Percentiles rank a stretch among this genome's conserved stretches.
Conservation (phyloP, 768 basidiomycete species). For the Lentinula sp. region DNA sequence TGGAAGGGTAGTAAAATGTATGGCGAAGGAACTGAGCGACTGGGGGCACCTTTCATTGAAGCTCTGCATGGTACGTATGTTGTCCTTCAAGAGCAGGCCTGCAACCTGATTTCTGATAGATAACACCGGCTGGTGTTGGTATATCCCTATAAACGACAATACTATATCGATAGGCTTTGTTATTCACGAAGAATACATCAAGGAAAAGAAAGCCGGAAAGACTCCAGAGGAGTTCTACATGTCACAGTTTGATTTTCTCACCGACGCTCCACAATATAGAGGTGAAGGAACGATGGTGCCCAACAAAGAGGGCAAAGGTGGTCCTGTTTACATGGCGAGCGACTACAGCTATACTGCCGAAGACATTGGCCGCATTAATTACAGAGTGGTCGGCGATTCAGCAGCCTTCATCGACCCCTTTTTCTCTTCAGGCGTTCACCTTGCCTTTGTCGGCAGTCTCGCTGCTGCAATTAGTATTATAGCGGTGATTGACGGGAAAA, state of each 20-base stretch:
- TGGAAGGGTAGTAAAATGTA: constrained; percentile 48
- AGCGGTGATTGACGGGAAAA: constrained; percentile 24
- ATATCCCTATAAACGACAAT: constrained; percentile 46
- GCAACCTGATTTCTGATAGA: constrained; percentile 20
- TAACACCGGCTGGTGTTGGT: constrained; percentile 54
- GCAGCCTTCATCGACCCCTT: constrained; percentile 36
- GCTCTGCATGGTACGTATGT: constrained; percentile 23
- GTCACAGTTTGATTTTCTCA: constrained; percentile 66
- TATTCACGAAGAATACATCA: constrained; percentile 31
- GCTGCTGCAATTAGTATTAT: constrained; percentile 26
- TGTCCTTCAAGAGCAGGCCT: background rate
- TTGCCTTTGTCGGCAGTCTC: constrained; percentile 31
- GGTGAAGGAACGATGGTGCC: constrained; percentile 18
- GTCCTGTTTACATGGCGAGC: constrained; percentile 44
- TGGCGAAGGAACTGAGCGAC: constrained; percentile 29
- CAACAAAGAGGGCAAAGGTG: constrained; percentile 27
- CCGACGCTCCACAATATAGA: background rate
- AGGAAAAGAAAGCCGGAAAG: constrained; percentile 19
- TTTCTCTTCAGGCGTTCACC: constrained; percentile 39
- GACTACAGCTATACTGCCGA: constrained; percentile 64
- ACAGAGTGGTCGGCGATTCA: constrained; percentile 52
- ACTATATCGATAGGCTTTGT: constrained; percentile 50
- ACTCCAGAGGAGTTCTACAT: constrained; percentile 29
- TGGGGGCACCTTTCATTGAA: constrained; percentile 28
- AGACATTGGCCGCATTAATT: constrained; percentile 45